Evolutionary conservation across 495 filamentous ascomycete species (phyloP), one percentile per base, ranked within the genome.

Genomic region (Delitschia confertaspora): DNA sequence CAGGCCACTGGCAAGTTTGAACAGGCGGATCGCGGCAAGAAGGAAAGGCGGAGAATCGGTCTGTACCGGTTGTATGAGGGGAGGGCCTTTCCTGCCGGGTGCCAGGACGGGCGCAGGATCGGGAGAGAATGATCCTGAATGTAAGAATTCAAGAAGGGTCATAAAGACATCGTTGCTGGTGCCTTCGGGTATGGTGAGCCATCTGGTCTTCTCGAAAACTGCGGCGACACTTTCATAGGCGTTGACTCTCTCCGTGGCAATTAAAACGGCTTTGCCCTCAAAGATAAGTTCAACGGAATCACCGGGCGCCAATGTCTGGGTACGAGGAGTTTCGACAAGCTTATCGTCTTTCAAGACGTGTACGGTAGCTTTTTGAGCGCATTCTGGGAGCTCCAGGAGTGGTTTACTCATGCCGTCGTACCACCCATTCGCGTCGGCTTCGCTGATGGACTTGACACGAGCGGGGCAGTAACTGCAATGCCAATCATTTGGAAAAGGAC

Each of bases 131-230:
- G n/a, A 32, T 10, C 34, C 44, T 3, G 35, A 30, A 33, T 42
- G 40, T 30, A 56, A 39, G 24, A 57, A 45, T 23, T 53, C 45
- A 19, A 49, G 50, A 7, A 57, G 21, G 1, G 37, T 14, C 31
- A 38, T 41, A 45, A 57, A 53, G 11, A 36, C 34, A 1, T 49
- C 44, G 20, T 29, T 25, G 25, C n/a, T 3, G 11, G 43, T 22
- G 4, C 41, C 40, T n/a, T 53, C 49, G 1, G 24, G 45, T 9
- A 57, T 37, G 7, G 34, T 20, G 6, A 57, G 38, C 19, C 17
- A 32, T 21, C 11, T 17, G 4, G 18, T 16, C 21, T 33, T 43
- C 11, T 42, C 37, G 19, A 56, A 56, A 3, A 42, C 33, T 36
- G 11, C 31, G 0, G 7, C 21, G 22, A 57, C 40, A 25, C 33